Evolutionary conservation across 2,329 filamentous ascomycete genomes (phyloP), one percentile per base, ranked within the genome.

Genomic region (Raffaelea ambrosiae): DNA sequence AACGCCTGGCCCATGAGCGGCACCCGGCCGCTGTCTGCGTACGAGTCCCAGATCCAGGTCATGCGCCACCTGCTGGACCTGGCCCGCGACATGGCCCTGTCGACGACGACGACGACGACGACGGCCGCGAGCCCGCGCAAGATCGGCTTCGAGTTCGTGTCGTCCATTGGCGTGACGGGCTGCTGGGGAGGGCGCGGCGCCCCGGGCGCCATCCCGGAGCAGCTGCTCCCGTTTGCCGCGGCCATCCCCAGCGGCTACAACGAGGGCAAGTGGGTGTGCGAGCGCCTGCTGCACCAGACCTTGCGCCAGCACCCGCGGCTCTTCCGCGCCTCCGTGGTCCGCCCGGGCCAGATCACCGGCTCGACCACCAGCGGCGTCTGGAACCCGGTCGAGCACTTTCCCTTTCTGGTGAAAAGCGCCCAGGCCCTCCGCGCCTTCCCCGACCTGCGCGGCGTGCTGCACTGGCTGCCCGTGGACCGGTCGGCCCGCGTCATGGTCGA

Each of bases 341-440:
- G 76, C 0, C 61, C 69, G 0, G 77, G 72, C 0, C 77, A 81
- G 56, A 72, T 81, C 38, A 64, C 75, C 1, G 77, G 77, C 0
- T 72, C 68, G 0, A 66, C 55, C 3, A 62, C 48, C 0, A 76
- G 61, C 47, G 76, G 75, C 0, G 71, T 70, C 54, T 81, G 76
- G 77, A 80, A 79, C 52, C 60, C 67, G 0, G 61, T 62, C 19
- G 75, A 79, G 55, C 72, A 79, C 54, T 58, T 77, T 11, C 53
- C 63, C 0, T 74, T 74, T 53, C 47, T 79, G 26, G 53, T 76
- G 45, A 76, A 75, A 57, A 72, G 68, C 0, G 66, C 68, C 0
- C 71, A 77, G 54, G 69, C 66, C 0, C 52, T 77, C 0, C 57
- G 59, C 0, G 61, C 56, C 0, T 53, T 72, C 9, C 73, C 74